phyloP scores from a whole-genome alignment of 2,329 filamentous ascomycete species.

The Diaporthe ilicicola region DNA sequence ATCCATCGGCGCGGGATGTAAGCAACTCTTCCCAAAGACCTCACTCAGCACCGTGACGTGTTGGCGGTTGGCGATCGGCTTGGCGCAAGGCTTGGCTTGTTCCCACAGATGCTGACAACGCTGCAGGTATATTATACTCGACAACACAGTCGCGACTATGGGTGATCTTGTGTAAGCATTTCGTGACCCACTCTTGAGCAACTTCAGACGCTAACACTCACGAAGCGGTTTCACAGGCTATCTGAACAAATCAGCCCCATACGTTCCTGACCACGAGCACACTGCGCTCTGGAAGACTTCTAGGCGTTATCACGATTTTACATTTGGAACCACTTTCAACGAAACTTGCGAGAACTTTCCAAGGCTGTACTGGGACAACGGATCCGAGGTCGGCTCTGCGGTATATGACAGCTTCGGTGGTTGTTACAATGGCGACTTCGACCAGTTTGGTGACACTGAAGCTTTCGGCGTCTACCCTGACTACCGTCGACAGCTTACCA shows the following conservation, averaged over 20 bases:
- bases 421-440: conserved; percentile 55
- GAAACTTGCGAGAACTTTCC: conserved; percentile 61
- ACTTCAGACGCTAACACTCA: conserved; percentile 40
- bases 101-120: conserved; percentile 14
- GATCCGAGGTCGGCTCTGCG: conserved; percentile 56
- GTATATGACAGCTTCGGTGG: conserved; percentile 57
- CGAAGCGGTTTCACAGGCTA: conserved; percentile 63
- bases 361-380: conserved; percentile 67
- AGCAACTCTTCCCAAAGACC: conserved; percentile 45
- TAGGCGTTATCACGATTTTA: conserved; percentile 65
- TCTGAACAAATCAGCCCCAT: conserved; percentile 65
- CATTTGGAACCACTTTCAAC: conserved; percentile 60
- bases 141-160: conserved; percentile 72
- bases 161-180: conserved; percentile 56
- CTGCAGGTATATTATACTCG: conserved; percentile 53
- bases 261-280: conserved; percentile 59
- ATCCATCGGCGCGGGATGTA: conserved; percentile 72
- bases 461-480: conserved; percentile 70
- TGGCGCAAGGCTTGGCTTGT: conserved; percentile 18
- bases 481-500: conserved; percentile 70
- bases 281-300: conserved; percentile 63
- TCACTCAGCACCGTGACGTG: not conserved
- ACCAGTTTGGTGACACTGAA: conserved; percentile 65
- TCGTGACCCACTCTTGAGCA: conserved; percentile 3
- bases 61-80: not conserved